A percentile compares a stretch with the other conserved stretches of the same genome.
These are phyloP conservation scores for Diplodia corticola DNA, from an alignment of 2,329 filamentous ascomycete genomes.

Conservation along the genomic window DNA sequence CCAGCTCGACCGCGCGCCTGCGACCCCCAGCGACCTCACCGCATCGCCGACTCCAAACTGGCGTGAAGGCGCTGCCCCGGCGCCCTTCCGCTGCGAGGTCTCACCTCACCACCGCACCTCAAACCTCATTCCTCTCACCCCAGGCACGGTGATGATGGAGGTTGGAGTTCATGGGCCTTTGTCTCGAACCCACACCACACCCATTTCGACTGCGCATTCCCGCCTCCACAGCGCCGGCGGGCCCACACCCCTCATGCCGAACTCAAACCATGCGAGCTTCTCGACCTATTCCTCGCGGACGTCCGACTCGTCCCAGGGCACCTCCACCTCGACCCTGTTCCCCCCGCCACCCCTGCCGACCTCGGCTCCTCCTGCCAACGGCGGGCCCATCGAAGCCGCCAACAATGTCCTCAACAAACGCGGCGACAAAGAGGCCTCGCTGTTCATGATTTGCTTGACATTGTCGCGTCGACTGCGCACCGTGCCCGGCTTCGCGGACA, in stretches of 20 bases:
- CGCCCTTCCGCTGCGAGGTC: constrained; percentile 23
- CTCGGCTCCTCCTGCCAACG: constrained; percentile 44
- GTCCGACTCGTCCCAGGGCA: constrained; percentile 51
- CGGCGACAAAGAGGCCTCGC: constrained; percentile 84
- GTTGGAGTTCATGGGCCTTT: constrained; percentile 35
- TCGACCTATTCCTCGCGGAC: constrained; percentile 51
- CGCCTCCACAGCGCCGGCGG: constrained; percentile 29
- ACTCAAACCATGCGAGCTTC: constrained; percentile 45
- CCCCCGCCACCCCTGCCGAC: constrained; percentile 35
- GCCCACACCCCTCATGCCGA: constrained; percentile 43
- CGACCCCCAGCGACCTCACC: constrained; percentile 14
- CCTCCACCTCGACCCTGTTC: constrained; percentile 48
- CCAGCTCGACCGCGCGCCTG: constrained; percentile 11
- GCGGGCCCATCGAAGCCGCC: constrained; percentile 70
- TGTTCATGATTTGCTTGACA: constrained; percentile 92
- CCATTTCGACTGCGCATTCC: constrained; percentile 25
- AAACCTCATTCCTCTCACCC: constrained; percentile 15
- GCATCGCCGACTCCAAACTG: constrained; percentile 14
- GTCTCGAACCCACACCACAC: constrained; percentile 31
- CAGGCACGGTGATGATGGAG: constrained; percentile 34
- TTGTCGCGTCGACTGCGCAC: constrained; percentile 78
- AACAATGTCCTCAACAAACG: constrained; percentile 97
- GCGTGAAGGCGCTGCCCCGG: constrained; percentile 22
- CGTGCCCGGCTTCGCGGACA: constrained; percentile 79
- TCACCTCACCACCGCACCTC: constrained; percentile 22